Base-by-base conservation (phyloP, 768 basidiomycete species). In the Pleurotus platypus region DNA sequence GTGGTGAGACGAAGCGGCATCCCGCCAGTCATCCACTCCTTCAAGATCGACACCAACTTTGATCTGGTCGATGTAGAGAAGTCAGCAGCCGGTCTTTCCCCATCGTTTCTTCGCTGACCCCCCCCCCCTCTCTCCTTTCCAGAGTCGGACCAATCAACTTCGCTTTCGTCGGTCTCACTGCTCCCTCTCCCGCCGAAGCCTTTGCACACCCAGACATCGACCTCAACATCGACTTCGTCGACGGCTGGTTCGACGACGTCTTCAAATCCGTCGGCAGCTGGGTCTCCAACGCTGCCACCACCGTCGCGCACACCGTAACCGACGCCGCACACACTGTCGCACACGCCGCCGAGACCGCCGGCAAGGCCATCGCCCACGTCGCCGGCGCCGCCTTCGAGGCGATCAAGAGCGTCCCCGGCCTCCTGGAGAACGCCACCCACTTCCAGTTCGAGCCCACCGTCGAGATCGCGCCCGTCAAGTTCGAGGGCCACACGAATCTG, bases 21-120 rank as follows among this genome's bases (percentile, higher is more conserved):
- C 13, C 27, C 43, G 0, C 64, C 70, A 15, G 61, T 63, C 18
- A 72, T 75, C 26, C 66, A 70, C 35, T 70, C 67, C 4, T 61
- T 78, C 22, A 62, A 59, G 16, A 62, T 73, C 15, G 71, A 72
- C 58, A 69, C 66, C 22, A 62, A 73, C 61, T 78, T 70, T 60
- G 60, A 51, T 50, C 64, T 64, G 13, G 60, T 66, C 7, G 62
- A 68, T 53, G 49, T 65, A 18, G 46, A 58, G 9, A 53, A 57
- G 63, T 62, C 37, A 40, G 64, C 15, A 13, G 60, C 61, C 16
- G 11, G 16, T 45, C n/a, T 11, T 22, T 16, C 42, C n/a, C 15
- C 42, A 0, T 35, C 9, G 8, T 11, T 1, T 9, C 30, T 35
- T 35, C 9, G 30, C 30, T 35, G 30, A 35, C 9, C 9, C 8